Conservation (phyloP, 164 flowering plant genomes). For the Sedum album region DNA sequence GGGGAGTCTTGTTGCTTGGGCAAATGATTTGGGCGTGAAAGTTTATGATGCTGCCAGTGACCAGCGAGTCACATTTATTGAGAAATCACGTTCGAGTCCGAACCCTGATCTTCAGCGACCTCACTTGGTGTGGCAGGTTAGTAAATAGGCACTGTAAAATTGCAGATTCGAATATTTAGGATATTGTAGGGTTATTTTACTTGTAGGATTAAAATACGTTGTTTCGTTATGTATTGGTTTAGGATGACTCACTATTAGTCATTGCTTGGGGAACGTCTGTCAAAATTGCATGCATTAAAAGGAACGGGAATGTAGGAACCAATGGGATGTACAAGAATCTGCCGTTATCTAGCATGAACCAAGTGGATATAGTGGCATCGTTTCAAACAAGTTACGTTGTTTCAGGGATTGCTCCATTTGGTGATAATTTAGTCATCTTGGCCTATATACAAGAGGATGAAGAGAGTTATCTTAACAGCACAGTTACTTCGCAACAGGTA, state of each 20-base stretch:
- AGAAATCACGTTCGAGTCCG: constrained; percentile 89
- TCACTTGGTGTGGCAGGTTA: constrained; percentile 97
- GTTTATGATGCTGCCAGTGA: constrained; percentile 90
- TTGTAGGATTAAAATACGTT: not conserved
- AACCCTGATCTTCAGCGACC: constrained; percentile 87
- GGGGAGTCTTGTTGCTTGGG: constrained; percentile 91
- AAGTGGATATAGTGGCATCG: constrained; percentile 95
- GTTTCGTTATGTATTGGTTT: constrained; percentile 8
- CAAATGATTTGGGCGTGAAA: constrained; percentile 96
- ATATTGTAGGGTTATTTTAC: not conserved
- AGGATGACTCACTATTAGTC: constrained; percentile 87
- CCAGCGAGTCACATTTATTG: constrained; percentile 89
- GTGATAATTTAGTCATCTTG: constrained; percentile 87
- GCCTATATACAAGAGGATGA: constrained; percentile 86
- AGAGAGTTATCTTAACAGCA: constrained; percentile 66
- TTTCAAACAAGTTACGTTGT: constrained; percentile 92
- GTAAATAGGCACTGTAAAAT: constrained; percentile 11
- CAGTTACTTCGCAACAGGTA: constrained; percentile 79
- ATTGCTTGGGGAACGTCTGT: constrained; percentile 98
- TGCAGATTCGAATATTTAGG: not conserved
- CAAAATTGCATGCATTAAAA: constrained; percentile 71
- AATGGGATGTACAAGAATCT: constrained; percentile 53
- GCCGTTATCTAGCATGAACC: constrained; percentile 45
- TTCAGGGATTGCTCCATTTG: constrained; percentile 98
- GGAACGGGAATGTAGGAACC: constrained; percentile 31